Evolutionary conservation across 768 basidiomycete species (phyloP), one percentile per base, ranked within the genome.

Genomic region (Pleurotus salmoneostramineus): DNA sequence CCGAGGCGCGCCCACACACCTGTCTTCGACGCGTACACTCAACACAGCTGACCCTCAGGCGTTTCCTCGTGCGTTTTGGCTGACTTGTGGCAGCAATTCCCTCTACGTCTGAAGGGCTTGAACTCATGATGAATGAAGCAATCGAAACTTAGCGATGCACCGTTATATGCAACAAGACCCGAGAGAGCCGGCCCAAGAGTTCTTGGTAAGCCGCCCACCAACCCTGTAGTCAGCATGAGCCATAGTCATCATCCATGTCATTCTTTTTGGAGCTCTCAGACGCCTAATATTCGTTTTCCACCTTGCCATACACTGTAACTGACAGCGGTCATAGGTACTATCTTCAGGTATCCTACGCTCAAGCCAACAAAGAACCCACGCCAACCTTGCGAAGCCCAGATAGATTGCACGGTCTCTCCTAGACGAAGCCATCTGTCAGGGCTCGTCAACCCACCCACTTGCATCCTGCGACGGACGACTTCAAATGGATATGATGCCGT

Each of bases 401-500:
- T 83, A 5, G 73, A 66, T 55, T 69, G 69, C n/a, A 85, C 78
- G 0, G 92, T 94, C 73, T 96, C 93, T 52, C 81, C 79, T 82
- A 89, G 93, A 2, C 84, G 79, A 27, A 95, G 67, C 83, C 90
- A 93, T 37, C 84, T 77, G 63, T 88, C 87, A 0, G 91, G 91
- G 42, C 77, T 77, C 15, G 86, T 86, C 42, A 92, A 78, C 2
- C 95, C 94, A 2, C 94, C 95, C 3, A 98, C 93, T 72, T 98
- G 95, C 93, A 97, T 96, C 56, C 93, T 80, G 61, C 96, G 75
- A 50, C 96, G 83, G 17, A 95, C 79, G 55, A 98, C 88, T 67
- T 98, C 96, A 67, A 98, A 93, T 3, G 96, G 96, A 70, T 98
- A 98, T 35, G 91, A 92, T 12, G 83, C 85, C 1, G 94, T 96